phyloP scores from a whole-genome alignment of 768 basidiomycete species.

The Tylopilus felleus region DNA sequence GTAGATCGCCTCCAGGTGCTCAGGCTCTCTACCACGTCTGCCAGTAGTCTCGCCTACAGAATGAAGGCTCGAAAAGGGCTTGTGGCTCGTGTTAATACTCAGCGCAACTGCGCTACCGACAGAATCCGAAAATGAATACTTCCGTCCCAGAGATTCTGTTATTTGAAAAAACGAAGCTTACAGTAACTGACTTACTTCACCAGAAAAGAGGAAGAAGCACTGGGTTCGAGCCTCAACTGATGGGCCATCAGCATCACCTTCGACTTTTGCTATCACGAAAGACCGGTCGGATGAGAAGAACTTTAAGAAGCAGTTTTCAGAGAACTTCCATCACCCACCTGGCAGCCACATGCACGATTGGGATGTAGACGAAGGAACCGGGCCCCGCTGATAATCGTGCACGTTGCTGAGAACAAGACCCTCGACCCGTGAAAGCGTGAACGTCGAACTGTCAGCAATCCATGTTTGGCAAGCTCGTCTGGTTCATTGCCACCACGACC shows the following conservation, averaged over 20 bases:
- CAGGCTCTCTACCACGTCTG: no score
- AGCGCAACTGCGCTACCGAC: neutral
- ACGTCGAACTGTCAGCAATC: neutral
- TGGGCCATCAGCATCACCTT: neutral
- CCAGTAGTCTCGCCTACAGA: neutral
- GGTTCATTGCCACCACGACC: neutral
- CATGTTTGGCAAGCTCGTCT: slow-evolving; percentile 12
- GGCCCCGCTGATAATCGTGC: slow-evolving; percentile 4
- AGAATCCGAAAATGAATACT: neutral
- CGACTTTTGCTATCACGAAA: neutral
- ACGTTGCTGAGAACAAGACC: slow-evolving; percentile 6
- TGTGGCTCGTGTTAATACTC: no score
- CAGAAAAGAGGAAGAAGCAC: neutral
- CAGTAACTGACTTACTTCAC: neutral
- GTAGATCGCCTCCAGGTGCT: no score
- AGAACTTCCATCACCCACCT: no score
- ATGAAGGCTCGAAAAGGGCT: no score
- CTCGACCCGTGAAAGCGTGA: neutral
- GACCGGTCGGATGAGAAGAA: neutral
- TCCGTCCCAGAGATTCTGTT: neutral
- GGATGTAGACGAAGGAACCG: neutral
- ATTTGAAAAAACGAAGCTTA: neutral
- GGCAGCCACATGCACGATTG: neutral
- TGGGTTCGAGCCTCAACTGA: neutral
- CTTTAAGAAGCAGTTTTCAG: neutral